Percentiles rank a stretch among this genome's conserved stretches.
phyloP scores from a whole-genome alignment of 202 grass and related monocot genomes.

The Schoenoplectus triqueter region DNA sequence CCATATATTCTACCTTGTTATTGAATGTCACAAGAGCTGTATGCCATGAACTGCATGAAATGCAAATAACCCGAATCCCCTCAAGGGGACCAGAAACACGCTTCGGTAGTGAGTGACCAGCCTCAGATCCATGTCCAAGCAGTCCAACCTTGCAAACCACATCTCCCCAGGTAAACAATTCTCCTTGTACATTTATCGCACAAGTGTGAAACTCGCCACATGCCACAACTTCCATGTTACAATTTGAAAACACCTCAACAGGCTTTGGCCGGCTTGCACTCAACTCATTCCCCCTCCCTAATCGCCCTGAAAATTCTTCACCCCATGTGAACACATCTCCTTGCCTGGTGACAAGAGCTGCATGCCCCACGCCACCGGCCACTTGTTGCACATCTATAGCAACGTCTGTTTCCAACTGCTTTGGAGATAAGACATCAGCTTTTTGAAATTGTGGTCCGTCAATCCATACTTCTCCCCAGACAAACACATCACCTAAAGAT shows the following conservation, averaged over 20 bases:
- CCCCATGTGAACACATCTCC: slow-evolving; percentile 93
- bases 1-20: slow-evolving; percentile 53
- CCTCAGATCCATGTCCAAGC: slow-evolving; percentile 60
- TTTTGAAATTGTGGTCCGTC: slow-evolving; percentile 63
- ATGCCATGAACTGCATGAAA: slow-evolving; percentile 92
- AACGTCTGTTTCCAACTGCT: slow-evolving; percentile 85
- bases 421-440: slow-evolving; percentile 66
- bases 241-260: slow-evolving; percentile 63
- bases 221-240: slow-evolving; percentile 72
- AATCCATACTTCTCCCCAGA: slow-evolving; percentile 89
- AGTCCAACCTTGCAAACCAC: slow-evolving; percentile 69
- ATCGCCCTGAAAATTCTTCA: slow-evolving; percentile 68
- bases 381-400: slow-evolving; percentile 90
- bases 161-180: slow-evolving; percentile 84
- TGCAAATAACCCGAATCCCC: slow-evolving; percentile 67
- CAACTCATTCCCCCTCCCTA: slow-evolving; percentile 69
- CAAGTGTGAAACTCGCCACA: slow-evolving; percentile 91
- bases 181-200: slow-evolving; percentile 68
- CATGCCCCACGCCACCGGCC: slow-evolving; percentile 70
- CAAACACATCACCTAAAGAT: slow-evolving; percentile 90
- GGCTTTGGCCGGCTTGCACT: slow-evolving; percentile 75
- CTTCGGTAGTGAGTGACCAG: slow-evolving; percentile 75
- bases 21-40: slow-evolving; percentile 62
- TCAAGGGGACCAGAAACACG: slow-evolving; percentile 75
- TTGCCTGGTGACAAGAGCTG: slow-evolving; percentile 81